Evolutionary conservation across 257 asterid genomes (phyloP).

Genomic region (Solanum gracilifrons): DNA sequence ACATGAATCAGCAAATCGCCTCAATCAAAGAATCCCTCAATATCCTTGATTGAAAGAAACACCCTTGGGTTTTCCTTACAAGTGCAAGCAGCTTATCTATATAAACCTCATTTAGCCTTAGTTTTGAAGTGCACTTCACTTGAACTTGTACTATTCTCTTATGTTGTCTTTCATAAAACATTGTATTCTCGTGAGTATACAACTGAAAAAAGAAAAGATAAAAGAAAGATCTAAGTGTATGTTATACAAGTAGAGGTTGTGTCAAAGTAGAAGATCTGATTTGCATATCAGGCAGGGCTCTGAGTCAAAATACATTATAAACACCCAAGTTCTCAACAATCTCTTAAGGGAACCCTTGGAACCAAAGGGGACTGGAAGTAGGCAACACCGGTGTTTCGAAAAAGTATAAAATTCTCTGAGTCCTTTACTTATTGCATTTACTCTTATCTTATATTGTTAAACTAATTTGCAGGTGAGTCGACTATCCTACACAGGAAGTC

Average conservation of each 20-base stretch:
- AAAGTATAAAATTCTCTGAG: too few relatives aligned
- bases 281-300: background rate
- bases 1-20: background rate
- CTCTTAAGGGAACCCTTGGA: too few relatives aligned
- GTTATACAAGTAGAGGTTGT: background rate
- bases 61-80: background rate
- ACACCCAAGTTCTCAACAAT: background rate
- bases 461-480: too few relatives aligned
- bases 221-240: background rate
- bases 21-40: background rate
- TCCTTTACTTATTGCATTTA: too few relatives aligned
- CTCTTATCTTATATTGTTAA: too few relatives aligned
- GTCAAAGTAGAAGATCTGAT: background rate
- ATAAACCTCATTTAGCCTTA: background rate
- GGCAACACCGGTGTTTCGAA: background rate
- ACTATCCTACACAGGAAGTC: too few relatives aligned
- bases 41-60: background rate
- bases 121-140: background rate
- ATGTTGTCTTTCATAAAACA: background rate
- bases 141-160: background rate
- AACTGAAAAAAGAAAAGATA: background rate
- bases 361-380: background rate
- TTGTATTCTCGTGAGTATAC: background rate
- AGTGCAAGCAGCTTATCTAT: background rate
- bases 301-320: background rate